Conservation (phyloP, 148 eudicot genomes). For the Diospyros lotus region DNA sequence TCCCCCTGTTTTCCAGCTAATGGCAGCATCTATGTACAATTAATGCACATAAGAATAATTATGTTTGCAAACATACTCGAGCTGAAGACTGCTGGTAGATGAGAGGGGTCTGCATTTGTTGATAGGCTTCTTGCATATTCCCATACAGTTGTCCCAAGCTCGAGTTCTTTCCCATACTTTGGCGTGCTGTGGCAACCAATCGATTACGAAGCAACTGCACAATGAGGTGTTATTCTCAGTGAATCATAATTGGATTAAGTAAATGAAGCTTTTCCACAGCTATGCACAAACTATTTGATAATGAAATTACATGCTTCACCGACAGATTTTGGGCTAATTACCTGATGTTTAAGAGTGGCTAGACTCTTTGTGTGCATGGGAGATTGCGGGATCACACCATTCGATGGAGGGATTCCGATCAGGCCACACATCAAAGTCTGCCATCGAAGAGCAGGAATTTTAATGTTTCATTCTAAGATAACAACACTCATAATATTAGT, state of each 20-base stretch:
- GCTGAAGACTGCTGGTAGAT: conserved; percentile 64
- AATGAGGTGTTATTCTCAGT: not conserved
- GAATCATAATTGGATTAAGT: not conserved
- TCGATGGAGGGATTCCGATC: conserved; percentile 82
- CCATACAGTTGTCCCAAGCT: conserved; percentile 78
- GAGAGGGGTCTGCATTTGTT: conserved; percentile 89
- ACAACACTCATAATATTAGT: too few relatives aligned
- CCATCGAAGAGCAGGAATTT: conserved; percentile 4
- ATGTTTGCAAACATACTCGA: conserved; percentile 29
- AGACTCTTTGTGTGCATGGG: conserved; percentile 97
- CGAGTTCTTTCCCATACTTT: conserved; percentile 61
- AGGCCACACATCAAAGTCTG: conserved; percentile 86
- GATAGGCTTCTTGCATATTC: conserved; percentile 87
- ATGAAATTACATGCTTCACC: not conserved
- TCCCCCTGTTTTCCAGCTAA: too few relatives aligned
- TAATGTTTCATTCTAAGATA: not conserved
- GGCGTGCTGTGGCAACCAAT: conserved; percentile 63
- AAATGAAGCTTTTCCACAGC: not conserved
- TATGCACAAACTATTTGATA: not conserved
- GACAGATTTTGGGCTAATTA: conserved; percentile 7
- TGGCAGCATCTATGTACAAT: too few relatives aligned
- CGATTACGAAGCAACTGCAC: conserved; percentile 75
- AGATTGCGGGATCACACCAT: conserved; percentile 92
- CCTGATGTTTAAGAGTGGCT: conserved; percentile 93
- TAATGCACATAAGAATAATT: not conserved